Conservation (phyloP, 305 asterid genomes). For the Fraxinus velutina region DNA sequence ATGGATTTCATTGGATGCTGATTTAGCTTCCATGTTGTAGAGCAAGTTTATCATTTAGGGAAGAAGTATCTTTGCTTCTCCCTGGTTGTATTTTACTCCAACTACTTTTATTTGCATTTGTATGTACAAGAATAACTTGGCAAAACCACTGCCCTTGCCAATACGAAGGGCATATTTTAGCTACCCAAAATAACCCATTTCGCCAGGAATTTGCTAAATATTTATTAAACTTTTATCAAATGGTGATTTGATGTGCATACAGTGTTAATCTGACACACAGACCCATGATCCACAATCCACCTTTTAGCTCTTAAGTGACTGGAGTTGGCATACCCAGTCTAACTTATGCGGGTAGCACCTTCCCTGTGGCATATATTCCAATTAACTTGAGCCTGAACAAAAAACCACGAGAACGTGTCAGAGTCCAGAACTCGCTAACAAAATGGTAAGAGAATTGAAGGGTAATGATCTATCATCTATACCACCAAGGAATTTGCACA, state of each 20-base stretch:
- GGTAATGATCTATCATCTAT: not conserved
- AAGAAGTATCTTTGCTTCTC: not conserved
- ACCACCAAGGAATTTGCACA: not conserved
- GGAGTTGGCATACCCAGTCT: not conserved
- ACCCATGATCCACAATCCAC: not conserved
- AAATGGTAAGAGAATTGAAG: not conserved
- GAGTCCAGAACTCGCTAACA: not conserved
- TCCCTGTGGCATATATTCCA: not conserved
- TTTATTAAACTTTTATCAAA: not conserved
- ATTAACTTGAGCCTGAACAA: not conserved
- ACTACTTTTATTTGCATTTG: not conserved
- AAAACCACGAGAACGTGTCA: not conserved
- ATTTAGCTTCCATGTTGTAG: not conserved
- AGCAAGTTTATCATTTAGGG: not conserved
- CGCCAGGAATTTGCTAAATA: not conserved
- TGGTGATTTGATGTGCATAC: not conserved
- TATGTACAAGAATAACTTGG: not conserved
- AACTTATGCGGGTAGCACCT: not conserved
- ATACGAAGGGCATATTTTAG: not conserved
- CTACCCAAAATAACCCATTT: not conserved
- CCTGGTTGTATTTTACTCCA: not conserved
- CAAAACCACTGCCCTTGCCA: slow-evolving; percentile 1
- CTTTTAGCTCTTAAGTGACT: not conserved
- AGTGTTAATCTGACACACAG: not conserved
- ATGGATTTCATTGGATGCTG: not conserved